Conservation (phyloP, 225 moss, liverwort and hornwort genomes). For the Straminergon stramineum region DNA sequence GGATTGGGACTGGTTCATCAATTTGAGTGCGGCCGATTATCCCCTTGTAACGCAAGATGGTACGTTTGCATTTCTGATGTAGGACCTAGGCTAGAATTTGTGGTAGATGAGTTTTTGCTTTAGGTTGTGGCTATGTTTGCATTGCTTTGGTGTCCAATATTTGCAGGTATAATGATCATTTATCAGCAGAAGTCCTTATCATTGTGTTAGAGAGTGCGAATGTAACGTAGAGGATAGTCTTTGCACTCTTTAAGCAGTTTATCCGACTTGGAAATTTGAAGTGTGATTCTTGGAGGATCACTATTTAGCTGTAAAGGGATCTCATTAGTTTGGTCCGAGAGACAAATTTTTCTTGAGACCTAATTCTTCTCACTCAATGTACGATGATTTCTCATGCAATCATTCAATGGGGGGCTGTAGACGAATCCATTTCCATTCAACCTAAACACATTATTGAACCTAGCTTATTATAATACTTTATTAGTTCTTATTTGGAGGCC, state of each 20-base stretch:
- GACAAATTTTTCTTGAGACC: neutral
- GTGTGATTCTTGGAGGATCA: neutral
- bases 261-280: neutral
- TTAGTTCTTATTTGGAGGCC: neutral
- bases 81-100: neutral
- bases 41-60: constrained; percentile 90
- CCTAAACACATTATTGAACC: neutral
- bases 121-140: neutral
- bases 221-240: neutral
- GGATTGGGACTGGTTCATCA: constrained; percentile 97
- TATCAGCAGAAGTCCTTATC: neutral
- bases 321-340: neutral
- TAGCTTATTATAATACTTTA: neutral
- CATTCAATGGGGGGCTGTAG: neutral
- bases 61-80: neutral
- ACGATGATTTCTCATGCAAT: neutral
- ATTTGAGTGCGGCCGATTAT: constrained; percentile 91
- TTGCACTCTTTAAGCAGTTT: neutral
- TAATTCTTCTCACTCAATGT: neutral
- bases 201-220: neutral
- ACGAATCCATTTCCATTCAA: neutral
- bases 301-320: neutral
- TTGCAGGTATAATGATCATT: neutral
- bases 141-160: neutral
- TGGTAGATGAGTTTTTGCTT: neutral